Percentiles rank a stretch among this genome's conserved stretches.
These are phyloP conservation scores for Neofusicoccum parvum DNA, from an alignment of 2,329 filamentous ascomycete species.

Conservation along the genomic window DNA sequence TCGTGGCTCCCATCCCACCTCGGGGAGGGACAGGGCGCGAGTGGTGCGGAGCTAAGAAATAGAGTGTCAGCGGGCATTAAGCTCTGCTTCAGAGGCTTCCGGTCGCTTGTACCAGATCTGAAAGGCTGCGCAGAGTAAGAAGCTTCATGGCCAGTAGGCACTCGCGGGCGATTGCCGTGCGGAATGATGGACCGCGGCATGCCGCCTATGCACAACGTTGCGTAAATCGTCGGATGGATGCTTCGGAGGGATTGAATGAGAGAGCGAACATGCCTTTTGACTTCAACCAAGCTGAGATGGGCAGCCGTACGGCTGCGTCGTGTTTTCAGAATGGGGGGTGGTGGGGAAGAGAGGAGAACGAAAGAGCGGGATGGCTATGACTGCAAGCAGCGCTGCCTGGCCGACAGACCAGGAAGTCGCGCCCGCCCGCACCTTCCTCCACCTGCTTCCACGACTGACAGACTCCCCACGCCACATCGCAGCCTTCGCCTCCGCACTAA, in stretches of 20 bases:
- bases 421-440: neutral
- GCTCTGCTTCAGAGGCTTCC: neutral
- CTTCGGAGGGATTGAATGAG: neutral
- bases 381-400: no score
- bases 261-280: neutral
- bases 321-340: neutral
- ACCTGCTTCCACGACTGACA: neutral
- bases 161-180: slow-evolving; percentile 17
- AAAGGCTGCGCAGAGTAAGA: neutral
- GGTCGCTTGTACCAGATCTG: neutral
- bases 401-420: no score
- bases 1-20: neutral
- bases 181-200: slow-evolving; percentile 15
- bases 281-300: neutral
- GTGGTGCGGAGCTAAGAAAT: slow-evolving; percentile 7
- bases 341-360: neutral
- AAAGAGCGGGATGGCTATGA: neutral
- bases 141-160: slow-evolving; percentile 9
- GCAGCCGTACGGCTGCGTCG: neutral
- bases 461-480: no score
- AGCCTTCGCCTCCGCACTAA: no score
- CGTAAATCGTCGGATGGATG: neutral
- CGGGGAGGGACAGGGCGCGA: slow-evolving; percentile 5
- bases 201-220: neutral
- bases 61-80: neutral